These are phyloP conservation scores for Cladobotryum protrusum DNA, from an alignment of 2,329 filamentous ascomycete genomes.

Conservation along the genomic window DNA sequence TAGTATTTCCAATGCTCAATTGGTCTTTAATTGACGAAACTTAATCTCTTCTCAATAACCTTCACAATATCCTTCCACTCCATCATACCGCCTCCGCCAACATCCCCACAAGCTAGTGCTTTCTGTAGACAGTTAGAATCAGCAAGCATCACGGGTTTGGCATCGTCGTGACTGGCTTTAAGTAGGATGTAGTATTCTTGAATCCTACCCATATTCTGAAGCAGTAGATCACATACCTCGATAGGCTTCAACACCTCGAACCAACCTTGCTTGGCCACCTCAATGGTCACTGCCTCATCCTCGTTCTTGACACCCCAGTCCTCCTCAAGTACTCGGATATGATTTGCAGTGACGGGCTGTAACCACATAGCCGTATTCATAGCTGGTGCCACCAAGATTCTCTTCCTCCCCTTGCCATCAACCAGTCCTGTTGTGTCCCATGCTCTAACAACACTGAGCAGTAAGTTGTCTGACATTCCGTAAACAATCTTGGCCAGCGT, in stretches of 20 bases:
- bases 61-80: constrained; percentile 71
- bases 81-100: constrained; percentile 75
- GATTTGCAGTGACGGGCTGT: constrained; percentile 72
- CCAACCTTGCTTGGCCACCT: constrained; percentile 17
- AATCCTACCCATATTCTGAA: too few species aligned
- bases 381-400: constrained; percentile 68
- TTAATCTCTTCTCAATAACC: constrained; percentile 52
- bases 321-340: constrained; percentile 62
- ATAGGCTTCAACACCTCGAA: constrained; percentile 67
- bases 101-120: constrained; percentile 76
- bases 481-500: constrained; percentile 75
- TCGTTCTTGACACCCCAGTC: constrained; percentile 59
- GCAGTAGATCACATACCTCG: not conserved
- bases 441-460: constrained; percentile 69
- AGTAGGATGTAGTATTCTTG: too few species aligned
- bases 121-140: constrained; percentile 46
- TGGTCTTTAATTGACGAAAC: not conserved
- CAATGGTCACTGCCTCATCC: not conserved
- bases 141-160: not conserved
- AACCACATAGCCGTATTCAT: constrained; percentile 93
- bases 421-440: constrained; percentile 73
- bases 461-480: constrained; percentile 71
- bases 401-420: constrained; percentile 49
- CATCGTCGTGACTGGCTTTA: too few species aligned
- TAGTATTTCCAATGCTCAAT: too few species aligned